These are phyloP conservation scores for Cucumis variabilis DNA, from an alignment of 331 rosid species.

Conservation along the genomic window DNA sequence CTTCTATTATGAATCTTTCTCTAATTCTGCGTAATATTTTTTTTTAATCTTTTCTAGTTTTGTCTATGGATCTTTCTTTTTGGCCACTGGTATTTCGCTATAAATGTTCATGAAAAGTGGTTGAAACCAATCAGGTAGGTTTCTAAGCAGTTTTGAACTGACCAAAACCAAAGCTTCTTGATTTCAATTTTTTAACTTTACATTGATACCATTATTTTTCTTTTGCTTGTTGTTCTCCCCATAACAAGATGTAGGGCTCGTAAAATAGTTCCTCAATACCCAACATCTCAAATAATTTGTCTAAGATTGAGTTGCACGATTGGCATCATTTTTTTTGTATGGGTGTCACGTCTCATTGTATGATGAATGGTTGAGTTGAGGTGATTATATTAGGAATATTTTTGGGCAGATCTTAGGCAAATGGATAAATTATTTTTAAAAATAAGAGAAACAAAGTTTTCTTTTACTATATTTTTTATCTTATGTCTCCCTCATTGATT, in stretches of 20 bases:
- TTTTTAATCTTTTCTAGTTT: background rate
- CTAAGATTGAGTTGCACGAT: too few species aligned
- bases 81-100: background rate
- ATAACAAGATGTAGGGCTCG: too few species aligned
- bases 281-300: too few species aligned
- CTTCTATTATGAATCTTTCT: constrained; percentile 4
- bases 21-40: background rate
- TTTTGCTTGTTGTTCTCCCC: too few species aligned
- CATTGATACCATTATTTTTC: too few species aligned
- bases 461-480: background rate
- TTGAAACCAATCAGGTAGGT: background rate
- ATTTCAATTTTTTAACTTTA: too few species aligned
- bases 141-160: too few species aligned
- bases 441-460: background rate
- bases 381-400: background rate
- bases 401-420: constrained; percentile 10
- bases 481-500: background rate
- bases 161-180: too few species aligned
- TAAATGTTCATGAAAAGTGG: constrained; percentile 5
- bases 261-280: too few species aligned
- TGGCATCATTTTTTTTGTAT: too few species aligned
- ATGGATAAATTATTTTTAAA: background rate
- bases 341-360: constrained; percentile 1
- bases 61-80: background rate
- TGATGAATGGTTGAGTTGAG: constrained; percentile 6